Conservation (phyloP, 1,284 basidiomycete genomes). For the Irpex sp. region DNA sequence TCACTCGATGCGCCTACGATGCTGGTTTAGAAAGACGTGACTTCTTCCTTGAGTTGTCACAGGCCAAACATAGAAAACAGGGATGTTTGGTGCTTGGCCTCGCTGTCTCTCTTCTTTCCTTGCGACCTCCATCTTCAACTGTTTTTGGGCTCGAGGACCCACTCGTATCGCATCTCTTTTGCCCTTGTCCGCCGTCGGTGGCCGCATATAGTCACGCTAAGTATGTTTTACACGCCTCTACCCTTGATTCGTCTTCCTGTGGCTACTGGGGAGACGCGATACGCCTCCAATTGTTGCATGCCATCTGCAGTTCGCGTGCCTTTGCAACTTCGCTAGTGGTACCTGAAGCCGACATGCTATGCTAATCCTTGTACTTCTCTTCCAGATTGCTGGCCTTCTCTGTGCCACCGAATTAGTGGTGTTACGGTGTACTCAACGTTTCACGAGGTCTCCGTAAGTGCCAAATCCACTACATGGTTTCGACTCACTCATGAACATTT, state of each 20-base stretch:
- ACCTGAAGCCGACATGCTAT: background rate
- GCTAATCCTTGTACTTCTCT: background rate
- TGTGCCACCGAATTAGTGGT: background rate
- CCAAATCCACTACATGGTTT: background rate
- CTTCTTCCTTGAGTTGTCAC: background rate
- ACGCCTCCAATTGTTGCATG: background rate
- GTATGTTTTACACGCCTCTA: background rate
- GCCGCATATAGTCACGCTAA: background rate
- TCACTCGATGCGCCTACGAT: background rate
- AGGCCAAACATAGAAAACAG: background rate
- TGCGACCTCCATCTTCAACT: background rate
- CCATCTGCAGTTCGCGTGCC: background rate
- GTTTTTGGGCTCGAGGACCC: background rate
- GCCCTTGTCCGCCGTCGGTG: background rate
- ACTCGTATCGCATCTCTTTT: background rate
- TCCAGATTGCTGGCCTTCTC: background rate
- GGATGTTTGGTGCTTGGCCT: background rate
- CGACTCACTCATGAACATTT: background rate
- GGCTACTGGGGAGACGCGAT: background rate
- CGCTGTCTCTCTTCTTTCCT: background rate
- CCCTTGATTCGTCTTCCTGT: background rate
- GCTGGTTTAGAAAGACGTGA: background rate
- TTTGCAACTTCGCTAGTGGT: background rate
- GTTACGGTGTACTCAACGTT: background rate
- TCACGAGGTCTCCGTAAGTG: background rate